Evolutionary conservation across 2,329 filamentous ascomycete genomes (phyloP).

Genomic region (Akanthomyces uredinophilus): DNA sequence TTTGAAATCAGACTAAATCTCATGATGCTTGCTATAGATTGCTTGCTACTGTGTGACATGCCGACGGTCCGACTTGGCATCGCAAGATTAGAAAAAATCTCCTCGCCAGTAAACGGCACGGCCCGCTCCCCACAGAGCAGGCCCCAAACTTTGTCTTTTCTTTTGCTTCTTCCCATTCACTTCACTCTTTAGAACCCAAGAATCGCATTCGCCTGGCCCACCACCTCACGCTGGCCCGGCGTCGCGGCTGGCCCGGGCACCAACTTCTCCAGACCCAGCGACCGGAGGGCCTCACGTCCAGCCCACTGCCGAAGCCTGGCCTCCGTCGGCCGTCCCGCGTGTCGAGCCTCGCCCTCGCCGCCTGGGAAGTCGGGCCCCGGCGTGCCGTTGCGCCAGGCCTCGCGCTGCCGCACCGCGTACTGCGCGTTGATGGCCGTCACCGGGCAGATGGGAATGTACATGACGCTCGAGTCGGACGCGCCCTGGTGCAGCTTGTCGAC

Average conservation of each 20-base stretch:
- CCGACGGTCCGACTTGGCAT: too few species aligned
- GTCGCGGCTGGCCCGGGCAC: constrained; percentile 22
- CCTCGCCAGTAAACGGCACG: neutral
- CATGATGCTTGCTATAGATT: neutral
- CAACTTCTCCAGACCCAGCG: constrained; percentile 43
- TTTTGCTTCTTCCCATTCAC: too few species aligned
- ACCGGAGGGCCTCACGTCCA: constrained; percentile 31
- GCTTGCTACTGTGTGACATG: neutral
- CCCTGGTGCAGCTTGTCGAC: constrained; percentile 77
- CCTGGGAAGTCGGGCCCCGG: constrained; percentile 68
- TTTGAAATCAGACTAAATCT: neutral
- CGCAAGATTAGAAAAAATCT: too few species aligned
- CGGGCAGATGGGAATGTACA: constrained; percentile 87
- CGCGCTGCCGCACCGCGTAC: constrained; percentile 65
- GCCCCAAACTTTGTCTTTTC: neutral
- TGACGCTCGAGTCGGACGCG: constrained; percentile 67
- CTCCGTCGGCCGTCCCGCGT: constrained; percentile 42
- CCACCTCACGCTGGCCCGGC: constrained; percentile 31
- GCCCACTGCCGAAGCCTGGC: constrained; percentile 31
- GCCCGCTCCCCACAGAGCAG: too few species aligned
- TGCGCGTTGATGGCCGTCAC: constrained; percentile 68
- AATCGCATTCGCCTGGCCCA: constrained; percentile 38
- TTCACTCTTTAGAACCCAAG: constrained; percentile 38
- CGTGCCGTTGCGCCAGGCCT: constrained; percentile 63
- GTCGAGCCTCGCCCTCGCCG: constrained; percentile 59